Conservation (phyloP, 257 asterid genomes). For the Penstemon davidsonii region DNA sequence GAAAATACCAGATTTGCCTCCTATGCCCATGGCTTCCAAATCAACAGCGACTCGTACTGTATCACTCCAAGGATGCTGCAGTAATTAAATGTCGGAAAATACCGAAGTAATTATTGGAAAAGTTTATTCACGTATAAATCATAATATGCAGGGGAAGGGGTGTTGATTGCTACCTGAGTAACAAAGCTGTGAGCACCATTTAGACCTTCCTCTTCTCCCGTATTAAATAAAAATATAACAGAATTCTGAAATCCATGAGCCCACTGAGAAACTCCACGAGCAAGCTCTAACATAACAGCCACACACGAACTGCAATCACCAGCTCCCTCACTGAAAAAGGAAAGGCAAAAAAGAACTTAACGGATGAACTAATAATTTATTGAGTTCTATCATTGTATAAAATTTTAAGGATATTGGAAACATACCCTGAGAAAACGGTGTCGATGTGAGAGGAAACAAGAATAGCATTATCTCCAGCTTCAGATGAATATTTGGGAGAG, state of each 20-base stretch:
- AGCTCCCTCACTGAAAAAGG: conserved; percentile 81
- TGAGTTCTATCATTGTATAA: background rate
- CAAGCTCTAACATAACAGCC: conserved; percentile 98
- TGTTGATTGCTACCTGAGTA: conserved; percentile 64
- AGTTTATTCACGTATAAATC: background rate
- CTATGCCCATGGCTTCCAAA: conserved; percentile 98
- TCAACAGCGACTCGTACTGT: conserved; percentile 77
- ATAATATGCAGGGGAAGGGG: conserved; percentile 16
- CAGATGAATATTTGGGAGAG: conserved; percentile 74
- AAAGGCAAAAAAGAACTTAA: conserved; percentile 8
- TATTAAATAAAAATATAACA: conserved; percentile 84
- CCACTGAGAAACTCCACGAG: conserved; percentile 96
- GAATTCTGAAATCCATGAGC: conserved; percentile 94
- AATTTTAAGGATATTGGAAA: conserved; percentile 15
- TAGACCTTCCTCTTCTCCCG: conserved; percentile 98
- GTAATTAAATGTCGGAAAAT: conserved; percentile 14
- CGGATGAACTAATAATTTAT: background rate
- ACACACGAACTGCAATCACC: conserved; percentile 99
- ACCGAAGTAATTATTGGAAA: background rate
- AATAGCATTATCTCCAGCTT: conserved; percentile 83
- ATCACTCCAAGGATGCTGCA: conserved; percentile 98
- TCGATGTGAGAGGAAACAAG: conserved; percentile 95
- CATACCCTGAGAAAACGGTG: conserved; percentile 83
- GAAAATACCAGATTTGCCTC: conserved; percentile 89
- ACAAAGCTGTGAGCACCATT: conserved; percentile 98